Percentiles rank a stretch among this genome's conserved stretches.
Conservation (phyloP, 495 filamentous ascomycete genomes). For the Annulohypoxylon nitens region DNA sequence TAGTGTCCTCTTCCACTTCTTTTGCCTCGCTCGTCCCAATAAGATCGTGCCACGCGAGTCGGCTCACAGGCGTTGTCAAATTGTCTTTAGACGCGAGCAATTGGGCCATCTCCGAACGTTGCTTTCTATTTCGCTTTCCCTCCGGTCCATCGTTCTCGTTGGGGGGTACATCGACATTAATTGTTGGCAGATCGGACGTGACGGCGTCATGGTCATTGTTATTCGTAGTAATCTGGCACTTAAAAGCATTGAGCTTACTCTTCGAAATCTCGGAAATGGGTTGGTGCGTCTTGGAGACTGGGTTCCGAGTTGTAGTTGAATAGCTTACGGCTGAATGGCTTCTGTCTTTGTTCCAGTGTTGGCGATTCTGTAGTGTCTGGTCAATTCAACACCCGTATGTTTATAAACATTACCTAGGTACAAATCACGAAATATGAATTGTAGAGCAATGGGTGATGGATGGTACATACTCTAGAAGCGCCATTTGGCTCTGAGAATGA, state of each 20-base stretch:
- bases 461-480: conserved; percentile 43
- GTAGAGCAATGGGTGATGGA: neutral
- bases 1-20: conserved; percentile 57
- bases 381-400: neutral
- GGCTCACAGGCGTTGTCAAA: conserved; percentile 79
- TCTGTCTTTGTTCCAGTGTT: conserved; percentile 64
- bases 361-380: conserved; percentile 49
- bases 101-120: conserved; percentile 1
- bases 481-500: conserved; percentile 64
- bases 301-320: conserved; percentile 29
- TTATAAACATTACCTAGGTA: neutral
- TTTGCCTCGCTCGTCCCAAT: conserved; percentile 74
- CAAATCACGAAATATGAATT: neutral
- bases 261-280: conserved; percentile 64
- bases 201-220: conserved; percentile 14
- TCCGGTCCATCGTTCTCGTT: conserved; percentile 20
- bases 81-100: conserved; percentile 49
- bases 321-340: conserved; percentile 58
- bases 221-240: conserved; percentile 51
- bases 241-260: conserved; percentile 64
- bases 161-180: conserved; percentile 6
- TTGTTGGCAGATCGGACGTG: neutral
- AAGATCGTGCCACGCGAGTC: conserved; percentile 82
- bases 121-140: conserved; percentile 33
- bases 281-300: conserved; percentile 48